Conservation (phyloP, 1,139 yeast species). For the Yamadazyma triangularis region DNA sequence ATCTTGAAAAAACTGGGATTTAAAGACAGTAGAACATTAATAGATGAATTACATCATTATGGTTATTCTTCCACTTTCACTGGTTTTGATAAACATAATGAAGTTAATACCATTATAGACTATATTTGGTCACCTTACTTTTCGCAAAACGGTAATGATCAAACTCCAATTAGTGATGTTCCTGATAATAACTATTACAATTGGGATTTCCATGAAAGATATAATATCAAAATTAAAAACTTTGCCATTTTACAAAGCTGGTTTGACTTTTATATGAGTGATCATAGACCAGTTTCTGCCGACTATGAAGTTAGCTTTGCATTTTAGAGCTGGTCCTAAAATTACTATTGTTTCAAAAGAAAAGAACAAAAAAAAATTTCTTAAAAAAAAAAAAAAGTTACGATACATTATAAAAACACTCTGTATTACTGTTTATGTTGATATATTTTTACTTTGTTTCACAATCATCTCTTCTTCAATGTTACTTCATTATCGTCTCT, state of each 20-base stretch:
- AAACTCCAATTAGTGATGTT: constrained; percentile 3
- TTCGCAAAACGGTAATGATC: constrained; percentile 20
- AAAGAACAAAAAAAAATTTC: no score
- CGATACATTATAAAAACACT: no score
- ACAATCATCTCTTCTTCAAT: no score
- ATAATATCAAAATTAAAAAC: constrained; percentile 19
- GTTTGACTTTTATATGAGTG: constrained; percentile 42
- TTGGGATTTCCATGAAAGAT: constrained; percentile 12
- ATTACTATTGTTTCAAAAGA: no score
- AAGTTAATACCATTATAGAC: constrained; percentile 30
- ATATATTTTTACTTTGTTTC: no score
- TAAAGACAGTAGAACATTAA: constrained; percentile 26
- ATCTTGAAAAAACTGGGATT: constrained; percentile 31
- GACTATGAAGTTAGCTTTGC: constrained; percentile 11
- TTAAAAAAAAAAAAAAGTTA: no score
- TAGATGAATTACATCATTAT: constrained; percentile 25
- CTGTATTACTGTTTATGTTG: no score
- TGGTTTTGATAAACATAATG: constrained; percentile 40
- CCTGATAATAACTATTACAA: constrained; percentile 7
- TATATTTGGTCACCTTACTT: constrained; percentile 44
- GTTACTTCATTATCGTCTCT: no score
- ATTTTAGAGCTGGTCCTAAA: not conserved
- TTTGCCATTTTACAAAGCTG: constrained; percentile 45
- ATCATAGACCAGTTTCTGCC: constrained; percentile 51
- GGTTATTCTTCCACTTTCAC: constrained; percentile 48